Evolutionary conservation across 2,329 filamentous ascomycete genomes (phyloP), one percentile per base, ranked within the genome.

Genomic region (Monascus ruber): DNA sequence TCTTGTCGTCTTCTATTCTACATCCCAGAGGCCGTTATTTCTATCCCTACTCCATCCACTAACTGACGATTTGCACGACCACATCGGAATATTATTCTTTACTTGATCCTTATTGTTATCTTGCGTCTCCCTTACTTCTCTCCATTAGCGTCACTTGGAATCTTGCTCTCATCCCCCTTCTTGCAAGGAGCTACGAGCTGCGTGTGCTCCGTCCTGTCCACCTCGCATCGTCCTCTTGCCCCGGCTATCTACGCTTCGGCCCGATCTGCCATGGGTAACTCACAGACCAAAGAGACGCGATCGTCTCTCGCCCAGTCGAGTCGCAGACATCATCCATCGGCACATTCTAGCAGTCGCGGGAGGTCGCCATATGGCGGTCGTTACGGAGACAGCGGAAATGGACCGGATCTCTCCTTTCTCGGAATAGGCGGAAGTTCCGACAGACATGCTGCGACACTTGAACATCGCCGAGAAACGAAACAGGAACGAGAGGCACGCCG

Each of bases 401-500:
- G 76, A 40, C 71, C 70, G 33, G 76, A 81, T 48, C 63, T 80
- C 28, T 73, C 74, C 1, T 72, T 80, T 45, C 66, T 80, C 27
- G 72, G 73, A 40, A 64, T 81, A 6, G 68, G 69, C 32, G 60
- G 65, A 39, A 62, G 55, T 48, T 52, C 61, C 47, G 69, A 76
- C 43, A 62, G 70, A 51, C 72, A 76, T 47, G 57, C 62, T n/a
- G 56, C 66, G 8, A 58, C 65, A 5, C 58, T 71, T 3, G 75
- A 79, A 51, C 66, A 72, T 33, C 81, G 86, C 42, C 77, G 85
- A 42, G 89, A 96, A 65, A 95, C 87, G 5, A 88, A 82, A 56
- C 85, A 89, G 51, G 91, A 96, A 64, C 77, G 86, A 33, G 91
- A 98, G 59, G 86, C 86, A 17, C 76, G 89, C 46, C 83, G 81